Evolutionary conservation across 2,329 filamentous ascomycete species (phyloP), one percentile per base, ranked within the genome.

Genomic region (Botrytis aclada): DNA sequence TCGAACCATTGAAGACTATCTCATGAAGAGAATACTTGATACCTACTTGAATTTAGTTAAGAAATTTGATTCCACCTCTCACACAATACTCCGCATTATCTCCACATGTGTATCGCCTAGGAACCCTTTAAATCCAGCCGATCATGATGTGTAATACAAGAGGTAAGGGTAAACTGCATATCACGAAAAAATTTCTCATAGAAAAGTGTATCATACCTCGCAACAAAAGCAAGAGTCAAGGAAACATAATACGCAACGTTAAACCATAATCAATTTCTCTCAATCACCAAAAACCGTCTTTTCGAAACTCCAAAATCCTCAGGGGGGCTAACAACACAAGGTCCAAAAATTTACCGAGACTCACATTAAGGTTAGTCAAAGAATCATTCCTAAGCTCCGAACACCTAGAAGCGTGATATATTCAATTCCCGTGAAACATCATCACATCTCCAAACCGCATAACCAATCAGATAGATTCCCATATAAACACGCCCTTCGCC

Each of bases 201-300:
- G 16, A 75, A 29, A 41, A n/a, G 62, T 63, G 73, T 71, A 6
- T 71, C 58, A 62, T 64, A 72, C 34, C 32, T 61, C 29, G 47
- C 47, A 29, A 74, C 63, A 6, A 47, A 45, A 22, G 70, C 67
- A 4, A 56, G 34, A 8, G 61, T 56, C 20, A 67, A 76, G 43
- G 20, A 22, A 43, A 22, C 1, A 22, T 22, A 43, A n/a, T n/a
- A n/a, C n/a, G n/a, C n/a, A n/a, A n/a, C n/a, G n/a, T n/a, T n/a
- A n/a, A n/a, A n/a, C n/a, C n/a, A n/a, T n/a, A n/a, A n/a, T n/a
- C n/a, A n/a, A n/a, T n/a, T n/a, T n/a, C n/a, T 47, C 16, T 25
- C 20, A 8, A 22, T 45, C 14, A 18, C 22, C 39, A 0, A 12
- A 34, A 25, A 32, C 70, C 8, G 14, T 66, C 73, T 29, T 65